phyloP scores from a whole-genome alignment of 2,329 filamentous ascomycete species.

The Epichloe elymi region DNA sequence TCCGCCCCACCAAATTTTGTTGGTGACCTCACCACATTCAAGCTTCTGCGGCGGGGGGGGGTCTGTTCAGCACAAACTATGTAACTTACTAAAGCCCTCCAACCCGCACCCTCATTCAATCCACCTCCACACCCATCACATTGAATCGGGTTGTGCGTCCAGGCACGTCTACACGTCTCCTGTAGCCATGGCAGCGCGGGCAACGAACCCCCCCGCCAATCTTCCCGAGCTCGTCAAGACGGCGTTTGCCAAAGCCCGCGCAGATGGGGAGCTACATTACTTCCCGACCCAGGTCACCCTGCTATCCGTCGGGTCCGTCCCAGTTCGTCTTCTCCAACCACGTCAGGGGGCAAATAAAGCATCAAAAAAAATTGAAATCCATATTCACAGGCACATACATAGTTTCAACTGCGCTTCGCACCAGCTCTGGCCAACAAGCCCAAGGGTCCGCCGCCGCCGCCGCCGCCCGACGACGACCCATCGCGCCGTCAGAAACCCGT shows the following conservation, averaged over 20 bases:
- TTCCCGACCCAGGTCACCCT: constrained; percentile 41
- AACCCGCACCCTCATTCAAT: too few species aligned
- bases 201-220: constrained; percentile 22
- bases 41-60: too few species aligned
- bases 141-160: not conserved
- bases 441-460: constrained; percentile 26
- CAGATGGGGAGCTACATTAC: constrained; percentile 36
- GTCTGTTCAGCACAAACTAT: too few species aligned
- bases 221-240: constrained; percentile 38
- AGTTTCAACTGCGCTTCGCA: constrained; percentile 65
- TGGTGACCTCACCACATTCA: too few species aligned
- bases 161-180: not conserved
- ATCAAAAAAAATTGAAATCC: not conserved
- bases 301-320: constrained; percentile 28
- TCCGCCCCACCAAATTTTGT: too few species aligned
- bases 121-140: too few species aligned
- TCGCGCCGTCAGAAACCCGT: constrained; percentile 26
- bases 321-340: constrained; percentile 21
- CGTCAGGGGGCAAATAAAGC: not conserved
- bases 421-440: constrained; percentile 57
- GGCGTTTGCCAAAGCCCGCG: constrained; percentile 34
- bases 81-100: too few species aligned
- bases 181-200: not conserved
- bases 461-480: constrained; percentile 10
- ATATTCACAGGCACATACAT: not conserved